Evolutionary conservation across 177 flowering plant genomes (phyloP), one percentile per base, ranked within the genome.

Genomic region (Telopea speciosissima): DNA sequence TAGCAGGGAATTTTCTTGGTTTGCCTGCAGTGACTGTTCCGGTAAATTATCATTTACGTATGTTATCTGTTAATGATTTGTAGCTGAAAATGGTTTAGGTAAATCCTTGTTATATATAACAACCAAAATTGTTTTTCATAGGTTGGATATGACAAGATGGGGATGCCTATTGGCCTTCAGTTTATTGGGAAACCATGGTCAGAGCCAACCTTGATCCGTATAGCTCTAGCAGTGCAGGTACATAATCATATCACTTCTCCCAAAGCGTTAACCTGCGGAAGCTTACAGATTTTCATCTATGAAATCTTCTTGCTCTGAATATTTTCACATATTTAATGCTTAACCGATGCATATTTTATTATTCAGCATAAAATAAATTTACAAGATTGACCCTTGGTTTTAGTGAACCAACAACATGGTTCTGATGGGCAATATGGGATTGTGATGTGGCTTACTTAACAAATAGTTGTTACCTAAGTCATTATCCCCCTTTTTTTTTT

Each of bases 81-180:
- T 49, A 40, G 28, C 17, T 66, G 62, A 19, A 1, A 14, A 54
- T 54, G n/a, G n/a, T 54, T 11, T 54, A 1, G 19, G 19, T 5
- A 0, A 54, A 54, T 14, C 19, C 21, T 54, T 19, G n/a, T 14
- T 54, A 1, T 14, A 5, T 19, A 54, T 19, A 54, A 54, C n/a
- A 13, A 54, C n/a, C 14, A 70, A 94, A 13, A 54, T 54, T 54
- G 19, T 21, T 54, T 54, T 5, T 54, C n/a, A 54, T 54, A 54
- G 59, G 88, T 92, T 81, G 98, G 98, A 69, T 92, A 94, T 75
- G 95, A 92, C 75, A 86, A 81, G 74, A 58, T 45, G 7, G 95
- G 97, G 24, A 76, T 92, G 85, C 99, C 99, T n/a, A 92, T 94
- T 65, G 97, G 99, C 59, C 89, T 94, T 69, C 99, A 94, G 75